Evolutionary conservation across 2,329 filamentous ascomycete species (phyloP).

Genomic region (Cercospora zeina): DNA sequence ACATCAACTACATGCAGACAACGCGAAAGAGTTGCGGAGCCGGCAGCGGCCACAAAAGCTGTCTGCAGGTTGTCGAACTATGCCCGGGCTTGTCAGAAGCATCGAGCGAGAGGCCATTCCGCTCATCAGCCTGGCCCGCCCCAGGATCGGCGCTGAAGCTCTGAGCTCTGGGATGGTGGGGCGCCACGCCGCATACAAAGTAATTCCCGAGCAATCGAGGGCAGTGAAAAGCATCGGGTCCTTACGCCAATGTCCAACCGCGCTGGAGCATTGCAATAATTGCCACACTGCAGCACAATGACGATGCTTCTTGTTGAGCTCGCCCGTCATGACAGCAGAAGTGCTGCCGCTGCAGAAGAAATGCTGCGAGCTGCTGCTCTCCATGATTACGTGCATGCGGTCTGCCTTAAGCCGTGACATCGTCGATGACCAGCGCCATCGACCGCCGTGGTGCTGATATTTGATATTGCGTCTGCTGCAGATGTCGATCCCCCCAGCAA

Average conservation of each 20-base stretch:
- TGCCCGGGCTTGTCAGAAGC: not conserved
- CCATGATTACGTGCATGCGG: constrained; percentile 28
- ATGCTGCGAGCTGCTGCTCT: constrained; percentile 21
- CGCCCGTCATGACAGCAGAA: constrained; percentile 1
- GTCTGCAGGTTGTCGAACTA: constrained; percentile 15
- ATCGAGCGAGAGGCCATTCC: constrained; percentile 3
- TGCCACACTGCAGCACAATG: constrained; percentile 8
- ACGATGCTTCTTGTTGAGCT: constrained; percentile 4
- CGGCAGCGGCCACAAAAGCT: constrained; percentile 12
- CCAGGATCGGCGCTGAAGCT: constrained; percentile 15
- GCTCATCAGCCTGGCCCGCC: not conserved
- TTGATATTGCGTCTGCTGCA: not conserved
- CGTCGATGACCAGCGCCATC: constrained; percentile 22
- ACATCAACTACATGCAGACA: constrained; percentile 15
- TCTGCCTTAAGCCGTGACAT: constrained; percentile 22
- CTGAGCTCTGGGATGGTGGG: constrained; percentile 21
- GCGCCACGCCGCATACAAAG: constrained; percentile 10
- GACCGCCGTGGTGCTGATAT: constrained; percentile 4
- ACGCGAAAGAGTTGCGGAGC: constrained; percentile 23
- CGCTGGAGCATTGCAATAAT: constrained; percentile 2
- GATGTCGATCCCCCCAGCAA: not conserved
- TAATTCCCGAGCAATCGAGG: constrained; percentile 7
- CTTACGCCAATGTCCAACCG: constrained; percentile 1
- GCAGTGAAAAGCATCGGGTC: constrained; percentile 5
- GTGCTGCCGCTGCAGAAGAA: constrained; percentile 6